These are phyloP conservation scores for Cercospora sesami DNA, from an alignment of 2,329 filamentous ascomycete species.

Conservation along the genomic window DNA sequence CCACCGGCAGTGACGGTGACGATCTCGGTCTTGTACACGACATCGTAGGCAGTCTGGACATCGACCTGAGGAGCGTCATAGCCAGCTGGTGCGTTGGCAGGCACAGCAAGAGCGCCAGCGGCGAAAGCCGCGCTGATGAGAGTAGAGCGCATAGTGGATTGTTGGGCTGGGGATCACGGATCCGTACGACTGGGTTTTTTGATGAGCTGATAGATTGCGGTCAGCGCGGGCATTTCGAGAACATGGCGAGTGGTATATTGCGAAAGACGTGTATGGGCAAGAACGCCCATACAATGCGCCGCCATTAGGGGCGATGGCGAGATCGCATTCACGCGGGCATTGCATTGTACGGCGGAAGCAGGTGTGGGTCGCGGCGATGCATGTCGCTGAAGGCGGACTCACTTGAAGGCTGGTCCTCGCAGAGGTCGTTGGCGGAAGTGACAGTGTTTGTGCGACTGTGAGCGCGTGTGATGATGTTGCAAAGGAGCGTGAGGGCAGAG, in stretches of 20 bases:
- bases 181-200: slow-evolving; percentile 18
- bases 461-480: slow-evolving; percentile 16
- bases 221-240: slow-evolving; percentile 21
- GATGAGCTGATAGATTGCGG: slow-evolving; percentile 12
- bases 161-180: slow-evolving; percentile 22
- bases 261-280: not conserved
- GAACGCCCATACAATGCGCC: slow-evolving; percentile 7
- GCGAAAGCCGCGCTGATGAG: slow-evolving; percentile 41
- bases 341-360: not conserved
- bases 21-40: slow-evolving; percentile 38
- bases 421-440: slow-evolving; percentile 13
- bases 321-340: not conserved
- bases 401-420: slow-evolving; percentile 14
- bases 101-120: slow-evolving; percentile 40
- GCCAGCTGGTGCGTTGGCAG: slow-evolving; percentile 21
- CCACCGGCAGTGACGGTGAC: slow-evolving; percentile 40
- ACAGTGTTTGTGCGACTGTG: slow-evolving; percentile 23
- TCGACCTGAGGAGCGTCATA: slow-evolving; percentile 19
- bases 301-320: not conserved
- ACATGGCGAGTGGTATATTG: slow-evolving; percentile 1
- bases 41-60: slow-evolving; percentile 33
- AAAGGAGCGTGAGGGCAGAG: slow-evolving; percentile 23
- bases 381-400: not conserved
- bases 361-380: not conserved
- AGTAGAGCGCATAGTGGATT: slow-evolving; percentile 19